Percentiles rank a stretch among this genome's conserved stretches.
Conservation (phyloP, 805 yeast genomes). For the Yarrowia osloensis region DNA sequence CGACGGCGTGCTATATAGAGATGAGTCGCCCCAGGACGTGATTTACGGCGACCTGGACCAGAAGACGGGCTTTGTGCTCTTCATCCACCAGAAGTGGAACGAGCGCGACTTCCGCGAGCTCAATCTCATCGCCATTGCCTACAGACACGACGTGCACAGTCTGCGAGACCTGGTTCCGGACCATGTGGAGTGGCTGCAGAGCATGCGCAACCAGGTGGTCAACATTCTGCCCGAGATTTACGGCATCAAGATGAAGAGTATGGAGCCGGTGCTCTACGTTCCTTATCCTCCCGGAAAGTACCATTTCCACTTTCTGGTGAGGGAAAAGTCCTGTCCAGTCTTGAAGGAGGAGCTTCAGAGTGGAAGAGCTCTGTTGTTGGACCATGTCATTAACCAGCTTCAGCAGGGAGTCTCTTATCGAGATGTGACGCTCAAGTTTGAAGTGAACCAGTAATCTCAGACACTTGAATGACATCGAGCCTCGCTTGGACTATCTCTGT, state of each 20-base stretch:
- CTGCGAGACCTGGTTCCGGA: conserved; percentile 16
- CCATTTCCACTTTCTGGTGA: conserved; percentile 18
- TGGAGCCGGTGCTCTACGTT: conserved; percentile 15
- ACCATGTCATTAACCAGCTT: conserved; percentile 24
- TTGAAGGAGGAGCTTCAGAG: neutral
- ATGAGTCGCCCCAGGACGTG: conserved; percentile 24
- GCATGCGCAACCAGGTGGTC: conserved; percentile 22
- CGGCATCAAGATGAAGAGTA: conserved; percentile 13
- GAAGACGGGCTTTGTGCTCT: conserved; percentile 24
- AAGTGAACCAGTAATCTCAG: neutral
- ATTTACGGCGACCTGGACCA: conserved; percentile 30
- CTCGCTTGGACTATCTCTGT: too few species aligned
- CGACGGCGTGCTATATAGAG: conserved; percentile 22
- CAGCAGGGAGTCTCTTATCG: conserved; percentile 18
- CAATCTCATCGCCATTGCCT: conserved; percentile 28
- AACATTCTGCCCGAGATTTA: conserved; percentile 25
- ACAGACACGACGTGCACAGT: conserved; percentile 14
- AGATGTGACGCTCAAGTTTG: conserved; percentile 11
- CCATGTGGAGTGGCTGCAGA: conserved; percentile 22
- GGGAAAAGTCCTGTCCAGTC: neutral
- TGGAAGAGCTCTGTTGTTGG: conserved; percentile 16
- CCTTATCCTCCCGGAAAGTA: conserved; percentile 23
- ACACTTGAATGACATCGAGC: too few species aligned
- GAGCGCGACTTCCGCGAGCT: conserved; percentile 4
- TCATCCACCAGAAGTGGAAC: conserved; percentile 15